phyloP scores from a whole-genome alignment of 2,329 filamentous ascomycete genomes.

The Acrocalymma vagum region DNA sequence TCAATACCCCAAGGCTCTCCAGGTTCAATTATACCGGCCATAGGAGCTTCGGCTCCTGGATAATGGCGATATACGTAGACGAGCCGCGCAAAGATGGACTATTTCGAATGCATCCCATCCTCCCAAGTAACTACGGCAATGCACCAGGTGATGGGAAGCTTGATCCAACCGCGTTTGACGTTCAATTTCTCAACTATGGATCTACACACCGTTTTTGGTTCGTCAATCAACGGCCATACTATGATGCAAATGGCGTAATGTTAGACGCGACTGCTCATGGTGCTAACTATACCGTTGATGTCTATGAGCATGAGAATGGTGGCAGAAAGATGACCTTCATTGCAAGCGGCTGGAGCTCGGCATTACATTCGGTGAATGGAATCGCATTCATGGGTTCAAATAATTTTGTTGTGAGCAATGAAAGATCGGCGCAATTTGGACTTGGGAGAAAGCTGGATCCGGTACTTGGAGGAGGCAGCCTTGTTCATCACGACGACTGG shows the following conservation, averaged over 20 bases:
- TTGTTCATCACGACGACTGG: slow-evolving; percentile 12
- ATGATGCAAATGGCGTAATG: slow-evolving; percentile 7
- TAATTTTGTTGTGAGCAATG: slow-evolving; percentile 17
- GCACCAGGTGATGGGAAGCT: slow-evolving; percentile 11
- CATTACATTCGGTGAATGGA: slow-evolving; percentile 12
- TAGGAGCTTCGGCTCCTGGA: slow-evolving; percentile 8
- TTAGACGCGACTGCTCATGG: slow-evolving; percentile 9
- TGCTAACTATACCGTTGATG: slow-evolving; percentile 16
- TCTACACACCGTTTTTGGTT: slow-evolving; percentile 18
- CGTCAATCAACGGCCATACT: slow-evolving; percentile 17
- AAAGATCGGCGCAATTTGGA: slow-evolving; percentile 9
- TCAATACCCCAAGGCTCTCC: not conserved
- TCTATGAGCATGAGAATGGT: slow-evolving; percentile 13
- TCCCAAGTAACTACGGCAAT: slow-evolving; percentile 6
- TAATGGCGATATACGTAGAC: slow-evolving; percentile 21
- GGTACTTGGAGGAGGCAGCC: slow-evolving; percentile 11
- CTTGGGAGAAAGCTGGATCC: slow-evolving; percentile 11
- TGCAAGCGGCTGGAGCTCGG: slow-evolving; percentile 1
- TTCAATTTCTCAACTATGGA: slow-evolving; percentile 9
- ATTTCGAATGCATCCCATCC: slow-evolving; percentile 19
- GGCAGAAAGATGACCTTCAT: slow-evolving; percentile 11
- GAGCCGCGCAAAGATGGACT: slow-evolving; percentile 11
- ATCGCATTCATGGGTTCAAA: slow-evolving; percentile 16
- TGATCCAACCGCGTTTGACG: slow-evolving; percentile 16
- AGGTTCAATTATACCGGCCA: slow-evolving; percentile 16